Conservation (phyloP, 2,329 filamentous ascomycete genomes). For the Pseudopithomyces maydicus region DNA sequence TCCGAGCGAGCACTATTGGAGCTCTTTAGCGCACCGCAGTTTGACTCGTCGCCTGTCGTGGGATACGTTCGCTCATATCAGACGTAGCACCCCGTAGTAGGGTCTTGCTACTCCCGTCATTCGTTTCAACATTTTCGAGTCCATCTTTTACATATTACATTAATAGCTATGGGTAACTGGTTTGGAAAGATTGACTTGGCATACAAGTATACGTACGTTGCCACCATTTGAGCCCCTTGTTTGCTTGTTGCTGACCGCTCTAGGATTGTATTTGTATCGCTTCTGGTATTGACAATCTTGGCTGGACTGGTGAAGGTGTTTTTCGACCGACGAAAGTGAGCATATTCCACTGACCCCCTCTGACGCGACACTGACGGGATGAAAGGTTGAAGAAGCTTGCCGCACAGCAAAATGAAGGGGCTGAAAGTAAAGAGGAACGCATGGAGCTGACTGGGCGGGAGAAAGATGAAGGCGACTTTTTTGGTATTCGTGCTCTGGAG, state of each 20-base stretch:
- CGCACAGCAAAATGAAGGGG: conserved; percentile 32
- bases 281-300: conserved; percentile 38
- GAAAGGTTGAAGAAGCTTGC: conserved; percentile 36
- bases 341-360: neutral
- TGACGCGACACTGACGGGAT: conserved; percentile 15
- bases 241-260: conserved; percentile 5
- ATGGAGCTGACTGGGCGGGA: conserved; percentile 41
- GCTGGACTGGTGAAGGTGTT: conserved; percentile 43
- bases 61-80: conserved; percentile 8
- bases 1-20: neutral
- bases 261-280: conserved; percentile 41
- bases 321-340: conserved; percentile 43
- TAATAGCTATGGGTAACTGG: conserved; percentile 35
- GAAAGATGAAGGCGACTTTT: conserved; percentile 47
- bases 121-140: conserved; percentile 6
- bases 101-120: conserved; percentile 17
- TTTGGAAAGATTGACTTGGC: conserved; percentile 42
- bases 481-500: conserved; percentile 48
- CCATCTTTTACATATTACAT: neutral
- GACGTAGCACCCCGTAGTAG: conserved; percentile 3
- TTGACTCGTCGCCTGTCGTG: neutral
- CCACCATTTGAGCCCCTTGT: neutral
- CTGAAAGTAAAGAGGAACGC: conserved; percentile 36
- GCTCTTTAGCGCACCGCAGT: neutral
- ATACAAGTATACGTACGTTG: conserved; percentile 44